These are phyloP conservation scores for Debaryomycetaceae sp. DNA, from an alignment of 1,139 yeast genomes.

Conservation along the genomic window DNA sequence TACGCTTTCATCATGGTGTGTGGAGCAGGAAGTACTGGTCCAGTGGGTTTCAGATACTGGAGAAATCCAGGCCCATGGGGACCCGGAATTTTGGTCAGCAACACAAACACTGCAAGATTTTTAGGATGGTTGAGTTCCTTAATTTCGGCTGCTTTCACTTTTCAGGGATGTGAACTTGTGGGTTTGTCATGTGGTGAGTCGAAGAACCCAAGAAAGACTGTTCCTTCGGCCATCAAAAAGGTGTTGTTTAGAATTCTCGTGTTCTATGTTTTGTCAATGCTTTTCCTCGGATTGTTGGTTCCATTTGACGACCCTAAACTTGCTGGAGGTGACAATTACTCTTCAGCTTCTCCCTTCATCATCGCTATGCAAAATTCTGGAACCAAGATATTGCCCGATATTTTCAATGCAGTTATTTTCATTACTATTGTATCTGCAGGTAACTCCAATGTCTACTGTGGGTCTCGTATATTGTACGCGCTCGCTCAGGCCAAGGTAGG, in stretches of 20 bases:
- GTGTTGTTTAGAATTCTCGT: constrained; percentile 77
- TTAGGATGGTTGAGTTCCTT: constrained; percentile 64
- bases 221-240: constrained; percentile 81
- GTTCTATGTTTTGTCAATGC: constrained; percentile 74
- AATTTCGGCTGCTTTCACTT: constrained; percentile 73
- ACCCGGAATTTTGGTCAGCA: constrained; percentile 48
- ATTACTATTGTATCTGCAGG: constrained; percentile 74
- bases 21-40: constrained; percentile 68
- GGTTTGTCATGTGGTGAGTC: constrained; percentile 92
- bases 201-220: constrained; percentile 73
- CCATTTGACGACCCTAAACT: constrained; percentile 66
- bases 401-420: constrained; percentile 72
- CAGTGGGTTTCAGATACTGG: constrained; percentile 88
- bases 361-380: constrained; percentile 66
- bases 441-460: constrained; percentile 76
- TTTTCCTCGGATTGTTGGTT: constrained; percentile 79
- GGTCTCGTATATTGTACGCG: constrained; percentile 69
- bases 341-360: constrained; percentile 50
- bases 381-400: constrained; percentile 62
- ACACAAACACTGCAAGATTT: constrained; percentile 53
- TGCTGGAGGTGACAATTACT: constrained; percentile 20
- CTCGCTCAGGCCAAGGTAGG: constrained; percentile 61
- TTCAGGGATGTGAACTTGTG: constrained; percentile 76
- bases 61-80: constrained; percentile 90
- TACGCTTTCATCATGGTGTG: constrained; percentile 69